Percentiles rank a stretch among this genome's conserved stretches.
Conservation (phyloP, 2,329 filamentous ascomycete species). For the Colletotrichum cuscutae region DNA sequence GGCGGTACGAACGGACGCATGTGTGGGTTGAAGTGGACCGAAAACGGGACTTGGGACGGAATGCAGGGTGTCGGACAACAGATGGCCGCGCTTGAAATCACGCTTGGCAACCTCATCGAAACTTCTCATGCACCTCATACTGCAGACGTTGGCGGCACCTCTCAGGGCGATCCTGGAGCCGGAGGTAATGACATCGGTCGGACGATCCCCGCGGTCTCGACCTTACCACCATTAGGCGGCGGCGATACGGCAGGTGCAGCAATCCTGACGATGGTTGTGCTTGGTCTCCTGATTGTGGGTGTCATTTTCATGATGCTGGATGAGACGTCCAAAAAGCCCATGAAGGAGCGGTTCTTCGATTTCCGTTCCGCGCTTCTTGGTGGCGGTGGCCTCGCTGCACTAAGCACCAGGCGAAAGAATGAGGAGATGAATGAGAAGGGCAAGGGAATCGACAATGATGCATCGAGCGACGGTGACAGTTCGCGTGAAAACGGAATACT, state of each 20-base stretch:
- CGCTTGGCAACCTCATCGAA: slow-evolving; percentile 69
- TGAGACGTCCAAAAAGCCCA: slow-evolving; percentile 51
- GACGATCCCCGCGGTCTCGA: slow-evolving; percentile 40
- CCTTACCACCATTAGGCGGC: slow-evolving; percentile 49
- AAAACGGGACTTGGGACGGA: slow-evolving; percentile 65
- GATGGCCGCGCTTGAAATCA: slow-evolving; percentile 75
- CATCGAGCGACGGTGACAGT: slow-evolving; percentile 23
- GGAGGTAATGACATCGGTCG: slow-evolving; percentile 59
- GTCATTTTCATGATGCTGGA: slow-evolving; percentile 60
- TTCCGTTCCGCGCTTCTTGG: slow-evolving; percentile 34
- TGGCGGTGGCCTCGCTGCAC: slow-evolving; percentile 18
- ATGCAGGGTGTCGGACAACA: slow-evolving; percentile 74
- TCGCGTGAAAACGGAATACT: slow-evolving; percentile 7
- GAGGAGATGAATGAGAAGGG: slow-evolving; percentile 33
- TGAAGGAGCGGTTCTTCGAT: slow-evolving; percentile 45
- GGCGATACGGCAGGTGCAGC: slow-evolving; percentile 76
- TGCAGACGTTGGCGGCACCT: slow-evolving; percentile 67
- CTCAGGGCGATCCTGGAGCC: slow-evolving; percentile 55
- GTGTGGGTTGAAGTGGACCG: slow-evolving; percentile 71
- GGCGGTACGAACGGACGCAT: slow-evolving; percentile 66
- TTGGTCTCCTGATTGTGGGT: slow-evolving; percentile 66
- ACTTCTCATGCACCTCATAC: slow-evolving; percentile 52
- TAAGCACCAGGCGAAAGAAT: background rate
- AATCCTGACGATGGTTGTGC: slow-evolving; percentile 68
- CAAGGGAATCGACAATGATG: slow-evolving; percentile 20